A percentile compares a stretch with the other conserved stretches of the same genome.
These are phyloP conservation scores for Mycena galopus DNA, from an alignment of 768 basidiomycete species.

Conservation along the genomic window DNA sequence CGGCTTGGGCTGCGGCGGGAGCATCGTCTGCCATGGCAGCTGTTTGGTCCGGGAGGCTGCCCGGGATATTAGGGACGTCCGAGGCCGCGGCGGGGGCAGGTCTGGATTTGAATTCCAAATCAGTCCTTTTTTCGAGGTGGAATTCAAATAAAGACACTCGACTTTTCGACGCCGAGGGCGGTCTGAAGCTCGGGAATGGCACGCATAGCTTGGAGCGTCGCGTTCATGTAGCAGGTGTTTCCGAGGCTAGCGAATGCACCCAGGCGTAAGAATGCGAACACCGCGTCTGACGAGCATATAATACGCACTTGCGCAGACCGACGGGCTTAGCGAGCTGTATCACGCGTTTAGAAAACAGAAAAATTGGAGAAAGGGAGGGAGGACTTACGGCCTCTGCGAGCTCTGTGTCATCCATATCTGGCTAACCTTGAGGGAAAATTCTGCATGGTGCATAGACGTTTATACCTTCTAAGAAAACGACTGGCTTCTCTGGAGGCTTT, in stretches of 20 bases:
- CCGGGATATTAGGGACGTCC: constrained; percentile 18
- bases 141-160: constrained; percentile 40
- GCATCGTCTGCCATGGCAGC: neutral
- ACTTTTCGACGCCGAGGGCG: constrained; percentile 68
- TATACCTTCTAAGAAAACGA: constrained; percentile 88
- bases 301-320: constrained; percentile 78
- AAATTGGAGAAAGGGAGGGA: constrained; percentile 40
- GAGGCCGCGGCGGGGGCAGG: neutral
- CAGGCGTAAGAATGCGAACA: neutral
- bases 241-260: constrained; percentile 70
- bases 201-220: constrained; percentile 93
- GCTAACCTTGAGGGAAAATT: neutral
- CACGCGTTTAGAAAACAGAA: constrained; percentile 22
- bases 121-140: neutral
- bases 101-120: neutral
- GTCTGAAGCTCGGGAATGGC: constrained; percentile 90
- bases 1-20: neutral
- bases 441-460: neutral
- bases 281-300: neutral
- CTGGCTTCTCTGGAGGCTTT: constrained; percentile 82
- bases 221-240: constrained; percentile 99
- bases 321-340: constrained; percentile 82
- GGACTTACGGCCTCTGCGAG: constrained; percentile 81
- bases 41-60: constrained; percentile 2
- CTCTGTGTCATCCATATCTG: constrained; percentile 88